phyloP scores from a whole-genome alignment of 495 filamentous ascomycete species.

The Penicillium bialowiezense region DNA sequence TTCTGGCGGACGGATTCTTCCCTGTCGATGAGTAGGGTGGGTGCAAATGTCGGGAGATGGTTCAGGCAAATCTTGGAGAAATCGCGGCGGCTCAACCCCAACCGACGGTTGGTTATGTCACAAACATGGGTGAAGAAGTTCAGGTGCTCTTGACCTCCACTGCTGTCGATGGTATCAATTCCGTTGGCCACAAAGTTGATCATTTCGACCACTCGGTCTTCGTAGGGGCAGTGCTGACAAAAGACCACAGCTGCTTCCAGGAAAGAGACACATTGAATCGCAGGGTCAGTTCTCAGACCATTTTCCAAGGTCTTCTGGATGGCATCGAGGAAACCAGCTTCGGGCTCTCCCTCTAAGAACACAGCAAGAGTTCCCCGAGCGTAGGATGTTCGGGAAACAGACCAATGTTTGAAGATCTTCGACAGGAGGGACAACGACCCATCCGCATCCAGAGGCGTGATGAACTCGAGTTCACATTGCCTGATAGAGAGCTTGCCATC shows the following conservation, averaged over 20 bases:
- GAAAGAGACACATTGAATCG: constrained; percentile 51
- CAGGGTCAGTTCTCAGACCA: constrained; percentile 55
- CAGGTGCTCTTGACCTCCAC: constrained; percentile 58
- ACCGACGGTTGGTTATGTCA: constrained; percentile 36
- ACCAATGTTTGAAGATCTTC: constrained; percentile 42
- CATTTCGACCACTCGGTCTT: constrained; percentile 37
- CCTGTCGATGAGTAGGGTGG: constrained; percentile 62
- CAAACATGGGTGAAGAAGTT: constrained; percentile 53
- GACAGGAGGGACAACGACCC: constrained; percentile 37
- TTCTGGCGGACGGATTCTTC: constrained; percentile 52
- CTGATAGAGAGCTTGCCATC: constrained; percentile 38
- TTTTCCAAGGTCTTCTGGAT: constrained; percentile 48
- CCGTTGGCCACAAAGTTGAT: constrained; percentile 52
- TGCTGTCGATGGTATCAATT: constrained; percentile 53
- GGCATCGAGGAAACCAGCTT: constrained; percentile 32
- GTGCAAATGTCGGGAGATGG: constrained; percentile 61
- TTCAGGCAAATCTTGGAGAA: constrained; percentile 49
- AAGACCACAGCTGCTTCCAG: constrained; percentile 50
- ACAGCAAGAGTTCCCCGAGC: constrained; percentile 37
- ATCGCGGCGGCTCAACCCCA: constrained; percentile 28
- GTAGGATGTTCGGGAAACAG: constrained; percentile 22
- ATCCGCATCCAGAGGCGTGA: constrained; percentile 31
- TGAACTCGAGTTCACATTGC: constrained; percentile 33
- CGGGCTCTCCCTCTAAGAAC: constrained; percentile 47
- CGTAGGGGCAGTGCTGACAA: constrained; percentile 41